Conservation (phyloP, 2,329 filamentous ascomycete genomes). For the Claviceps sp. region DNA sequence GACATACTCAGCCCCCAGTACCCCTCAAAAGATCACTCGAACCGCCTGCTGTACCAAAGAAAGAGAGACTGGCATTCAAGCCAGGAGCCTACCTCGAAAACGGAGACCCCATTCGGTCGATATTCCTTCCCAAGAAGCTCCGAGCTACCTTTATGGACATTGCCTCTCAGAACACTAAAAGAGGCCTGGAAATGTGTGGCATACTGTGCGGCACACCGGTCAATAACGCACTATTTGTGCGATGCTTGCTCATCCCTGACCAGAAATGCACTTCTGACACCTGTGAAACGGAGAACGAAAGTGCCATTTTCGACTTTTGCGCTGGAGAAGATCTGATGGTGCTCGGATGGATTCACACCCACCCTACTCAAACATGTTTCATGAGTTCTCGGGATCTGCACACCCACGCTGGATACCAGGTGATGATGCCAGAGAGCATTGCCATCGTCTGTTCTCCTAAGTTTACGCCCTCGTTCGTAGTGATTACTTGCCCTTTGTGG, state of each 20-base stretch:
- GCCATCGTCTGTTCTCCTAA: slow-evolving; percentile 91
- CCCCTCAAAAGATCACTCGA: slow-evolving; percentile 17
- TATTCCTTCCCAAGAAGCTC: slow-evolving; percentile 71
- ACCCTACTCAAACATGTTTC: slow-evolving; percentile 93
- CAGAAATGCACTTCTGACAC: slow-evolving; percentile 85
- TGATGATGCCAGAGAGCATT: slow-evolving; percentile 92
- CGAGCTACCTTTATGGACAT: slow-evolving; percentile 61
- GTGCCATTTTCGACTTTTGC: slow-evolving; percentile 76
- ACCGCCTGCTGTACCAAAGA: slow-evolving; percentile 23
- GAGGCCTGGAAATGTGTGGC: slow-evolving; percentile 86
- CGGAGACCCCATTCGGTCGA: slow-evolving; percentile 69
- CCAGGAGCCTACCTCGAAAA: slow-evolving; percentile 83
- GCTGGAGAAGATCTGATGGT: slow-evolving; percentile 72
- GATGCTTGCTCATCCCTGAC: slow-evolving; percentile 76
- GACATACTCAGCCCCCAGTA: slow-evolving; percentile 9
- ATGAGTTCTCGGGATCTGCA: slow-evolving; percentile 92
- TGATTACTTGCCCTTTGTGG: neutral
- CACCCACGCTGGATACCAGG: slow-evolving; percentile 86
- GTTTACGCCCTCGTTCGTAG: slow-evolving; percentile 57
- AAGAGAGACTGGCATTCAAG: slow-evolving; percentile 51
- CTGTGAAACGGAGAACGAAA: slow-evolving; percentile 85
- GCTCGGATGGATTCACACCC: slow-evolving; percentile 95
- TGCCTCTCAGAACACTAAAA: slow-evolving; percentile 61
- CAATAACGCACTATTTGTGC: slow-evolving; percentile 88
- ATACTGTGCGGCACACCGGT: slow-evolving; percentile 84